Evolutionary conservation across 257 asterid genomes (phyloP), one percentile per base, ranked within the genome.

Genomic region (Salvia miltiorrhiza): DNA sequence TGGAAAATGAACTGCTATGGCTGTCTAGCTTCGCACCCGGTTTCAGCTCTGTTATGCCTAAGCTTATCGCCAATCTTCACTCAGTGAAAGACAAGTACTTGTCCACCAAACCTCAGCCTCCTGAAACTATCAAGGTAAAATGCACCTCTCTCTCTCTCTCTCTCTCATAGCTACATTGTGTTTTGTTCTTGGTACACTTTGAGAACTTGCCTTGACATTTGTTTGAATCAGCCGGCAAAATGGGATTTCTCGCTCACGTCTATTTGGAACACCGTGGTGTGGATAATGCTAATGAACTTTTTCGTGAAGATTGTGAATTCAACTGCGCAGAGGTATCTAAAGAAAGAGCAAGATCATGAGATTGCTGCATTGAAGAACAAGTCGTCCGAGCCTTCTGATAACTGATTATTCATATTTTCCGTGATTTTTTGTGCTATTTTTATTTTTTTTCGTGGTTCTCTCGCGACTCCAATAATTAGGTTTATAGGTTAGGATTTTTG

Each of bases 1-100:
- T 92, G 40, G 97, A 92, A 81, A 92, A 88, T 14, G 93, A 92
- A 72, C 80, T 92, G 62, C 82, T 91, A 37, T 80, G 88, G 95
- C 63, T 86, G 71, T 85, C 88, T 30, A 83, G 93, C 84, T 81
- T 78, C 63, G 39, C 87, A 72, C 97, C 97, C 33, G 95, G 90
- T 52, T 67, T 84, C 12, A 57, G 76, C 54, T 76, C 93, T 26
- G 47, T 86, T 62, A 49, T 86, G 33, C 90, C 95, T 1, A 78
- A 72, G 23, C 67, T 90, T 32, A 64, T 86, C n/a, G 48, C 84
- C 60, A 90, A 79, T 82, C 95, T 90, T 79, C 88, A 81, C 73
- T 70, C 83, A 7, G 70, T 84, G 71, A 87, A 86, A 81, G 89
- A 82, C 80, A 90, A 87, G 76, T 87, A 90, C 73, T 59, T 85